Evolutionary conservation across 2,329 filamentous ascomycete species (phyloP).

Genomic region (Cladosporium sp.): DNA sequence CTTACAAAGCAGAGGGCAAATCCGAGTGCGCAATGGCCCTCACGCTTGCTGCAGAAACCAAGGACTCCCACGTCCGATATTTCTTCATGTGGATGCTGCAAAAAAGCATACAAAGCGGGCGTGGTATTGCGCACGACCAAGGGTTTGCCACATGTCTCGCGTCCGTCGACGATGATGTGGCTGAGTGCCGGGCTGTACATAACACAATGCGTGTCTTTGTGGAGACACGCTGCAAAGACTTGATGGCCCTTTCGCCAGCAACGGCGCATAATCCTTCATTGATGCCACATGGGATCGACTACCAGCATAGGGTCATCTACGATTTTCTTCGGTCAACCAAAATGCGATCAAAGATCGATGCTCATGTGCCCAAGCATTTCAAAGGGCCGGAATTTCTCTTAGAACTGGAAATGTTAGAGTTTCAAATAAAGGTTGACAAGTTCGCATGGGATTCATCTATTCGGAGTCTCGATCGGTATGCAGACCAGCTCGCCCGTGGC

Average conservation of each 20-base stretch:
- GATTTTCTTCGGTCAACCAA: neutral
- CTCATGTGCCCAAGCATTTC: neutral
- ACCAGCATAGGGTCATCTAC: neutral
- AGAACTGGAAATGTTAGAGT: neutral
- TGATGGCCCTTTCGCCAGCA: neutral
- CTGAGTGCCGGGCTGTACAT: neutral
- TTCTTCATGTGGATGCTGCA: neutral
- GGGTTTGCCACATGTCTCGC: neutral
- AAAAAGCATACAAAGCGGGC: neutral
- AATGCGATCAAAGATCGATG: neutral
- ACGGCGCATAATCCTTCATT: neutral
- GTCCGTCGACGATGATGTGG: neutral
- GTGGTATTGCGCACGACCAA: neutral
- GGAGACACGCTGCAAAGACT: neutral
- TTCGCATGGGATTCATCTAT: no score
- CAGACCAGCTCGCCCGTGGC: no score
- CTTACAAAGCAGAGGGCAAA: neutral
- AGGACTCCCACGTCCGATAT: neutral
- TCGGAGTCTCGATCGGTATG: no score
- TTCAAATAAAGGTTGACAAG: neutral
- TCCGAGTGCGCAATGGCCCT: neutral
- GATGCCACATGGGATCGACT: neutral
- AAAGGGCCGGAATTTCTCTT: neutral
- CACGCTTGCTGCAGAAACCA: neutral
- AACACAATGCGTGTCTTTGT: neutral